A percentile compares a stretch with the other conserved stretches of the same genome.
phyloP scores from a whole-genome alignment of 306 rosid species.

The Vigna radiata region DNA sequence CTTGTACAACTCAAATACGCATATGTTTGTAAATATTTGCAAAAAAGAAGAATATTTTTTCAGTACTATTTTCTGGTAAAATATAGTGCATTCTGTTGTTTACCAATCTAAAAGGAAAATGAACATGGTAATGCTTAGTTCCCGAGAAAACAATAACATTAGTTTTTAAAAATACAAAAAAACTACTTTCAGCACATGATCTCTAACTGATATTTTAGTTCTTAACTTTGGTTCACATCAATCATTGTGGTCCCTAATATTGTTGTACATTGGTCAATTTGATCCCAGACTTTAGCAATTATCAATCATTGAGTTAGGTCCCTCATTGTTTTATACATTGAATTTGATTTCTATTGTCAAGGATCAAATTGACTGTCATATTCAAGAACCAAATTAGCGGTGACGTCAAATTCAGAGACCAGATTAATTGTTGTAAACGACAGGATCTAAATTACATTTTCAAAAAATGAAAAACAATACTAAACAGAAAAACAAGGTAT shows the following conservation, averaged over 20 bases:
- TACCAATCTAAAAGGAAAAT: conserved; percentile 13
- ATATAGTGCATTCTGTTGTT: not conserved
- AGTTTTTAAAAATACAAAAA: not conserved
- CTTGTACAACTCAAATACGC: not conserved
- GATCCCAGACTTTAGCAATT: not conserved
- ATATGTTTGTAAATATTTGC: not conserved
- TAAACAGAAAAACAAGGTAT: not conserved
- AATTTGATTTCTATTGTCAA: not conserved
- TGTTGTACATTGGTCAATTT: not conserved
- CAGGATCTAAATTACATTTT: not conserved
- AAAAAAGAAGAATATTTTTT: not conserved
- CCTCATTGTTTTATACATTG: not conserved
- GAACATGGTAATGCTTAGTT: not conserved
- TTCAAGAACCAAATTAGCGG: not conserved
- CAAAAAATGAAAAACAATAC: not conserved
- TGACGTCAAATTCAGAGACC: not conserved
- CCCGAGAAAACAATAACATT: not conserved
- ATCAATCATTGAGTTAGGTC: not conserved
- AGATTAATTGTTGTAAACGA: not conserved
- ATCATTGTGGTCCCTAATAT: too few species aligned
- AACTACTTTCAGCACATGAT: not conserved
- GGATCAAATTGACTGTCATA: not conserved
- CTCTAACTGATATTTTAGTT: too few species aligned
- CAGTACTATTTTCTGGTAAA: not conserved
- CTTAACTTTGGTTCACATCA: too few species aligned